Percentiles rank a stretch among this genome's conserved stretches.
Evolutionary conservation across 2,329 filamentous ascomycete genomes (phyloP).

Genomic region (Apiospora arundinis): DNA sequence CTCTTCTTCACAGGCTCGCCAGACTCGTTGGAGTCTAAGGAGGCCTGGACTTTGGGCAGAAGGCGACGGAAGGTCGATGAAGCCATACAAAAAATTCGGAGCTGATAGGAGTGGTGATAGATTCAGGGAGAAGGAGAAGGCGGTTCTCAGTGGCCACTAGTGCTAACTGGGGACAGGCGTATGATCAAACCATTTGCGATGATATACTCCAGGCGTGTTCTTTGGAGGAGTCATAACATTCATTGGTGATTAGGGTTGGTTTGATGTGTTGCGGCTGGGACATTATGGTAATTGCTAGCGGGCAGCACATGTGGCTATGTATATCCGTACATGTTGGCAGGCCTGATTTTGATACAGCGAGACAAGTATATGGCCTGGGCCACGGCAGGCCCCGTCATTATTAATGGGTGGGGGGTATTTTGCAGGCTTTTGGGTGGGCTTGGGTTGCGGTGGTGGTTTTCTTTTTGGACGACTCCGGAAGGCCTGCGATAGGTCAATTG

Average conservation of each 20-base stretch:
- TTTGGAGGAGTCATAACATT: not conserved
- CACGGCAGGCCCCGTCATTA: not conserved
- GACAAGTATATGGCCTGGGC: constrained; percentile 1
- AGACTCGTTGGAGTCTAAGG: not conserved
- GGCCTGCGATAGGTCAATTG: not conserved
- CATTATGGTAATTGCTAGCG: not conserved
- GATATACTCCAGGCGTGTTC: not conserved
- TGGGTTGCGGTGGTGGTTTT: not conserved
- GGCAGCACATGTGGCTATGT: not conserved
- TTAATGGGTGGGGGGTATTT: not conserved
- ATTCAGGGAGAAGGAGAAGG: not conserved
- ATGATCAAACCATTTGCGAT: not conserved
- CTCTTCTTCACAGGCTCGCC: constrained; percentile 14
- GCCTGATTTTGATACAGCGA: not conserved
- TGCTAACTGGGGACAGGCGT: not conserved
- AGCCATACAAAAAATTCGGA: not conserved
- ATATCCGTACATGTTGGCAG: not conserved
- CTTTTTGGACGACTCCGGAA: not conserved
- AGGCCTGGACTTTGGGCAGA: not conserved
- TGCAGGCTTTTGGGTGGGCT: not conserved
- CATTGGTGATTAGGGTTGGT: not conserved
- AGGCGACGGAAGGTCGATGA: not conserved
- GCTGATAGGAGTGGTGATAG: not conserved
- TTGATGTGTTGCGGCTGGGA: not conserved
- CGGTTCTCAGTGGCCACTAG: no score